phyloP scores from a whole-genome alignment of 2,329 filamentous ascomycete genomes.

The Fusarium floridanum region DNA sequence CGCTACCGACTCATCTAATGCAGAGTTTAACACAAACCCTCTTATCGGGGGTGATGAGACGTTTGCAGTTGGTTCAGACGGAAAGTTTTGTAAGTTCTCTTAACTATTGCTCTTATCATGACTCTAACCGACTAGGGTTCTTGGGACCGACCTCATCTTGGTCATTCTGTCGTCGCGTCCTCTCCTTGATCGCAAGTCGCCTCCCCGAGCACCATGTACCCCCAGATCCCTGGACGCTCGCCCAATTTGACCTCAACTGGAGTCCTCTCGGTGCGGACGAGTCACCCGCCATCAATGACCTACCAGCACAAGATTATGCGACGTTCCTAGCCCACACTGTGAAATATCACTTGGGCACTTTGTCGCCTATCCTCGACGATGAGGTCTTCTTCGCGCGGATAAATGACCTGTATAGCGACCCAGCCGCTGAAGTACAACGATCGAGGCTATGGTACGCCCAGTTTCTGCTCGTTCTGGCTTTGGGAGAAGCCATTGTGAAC shows the following conservation, averaged over 20 bases:
- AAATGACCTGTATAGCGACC: background rate
- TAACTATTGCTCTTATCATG: too few relatives aligned
- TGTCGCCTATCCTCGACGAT: background rate
- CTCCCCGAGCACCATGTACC: background rate
- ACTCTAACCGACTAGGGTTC: background rate
- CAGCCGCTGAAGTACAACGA: background rate
- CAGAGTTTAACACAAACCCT: background rate
- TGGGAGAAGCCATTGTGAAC: background rate
- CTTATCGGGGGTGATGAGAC: background rate
- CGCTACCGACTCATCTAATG: background rate
- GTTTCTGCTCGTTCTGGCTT: background rate
- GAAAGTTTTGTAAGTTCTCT: background rate
- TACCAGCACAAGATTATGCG: background rate
- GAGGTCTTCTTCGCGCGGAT: background rate
- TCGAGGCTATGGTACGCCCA: background rate
- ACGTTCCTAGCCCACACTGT: background rate
- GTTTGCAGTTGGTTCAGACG: background rate
- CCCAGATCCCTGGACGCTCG: background rate
- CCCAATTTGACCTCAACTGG: background rate
- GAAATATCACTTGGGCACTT: background rate
- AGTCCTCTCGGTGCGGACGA: background rate
- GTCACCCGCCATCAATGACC: background rate
- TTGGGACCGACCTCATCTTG: background rate
- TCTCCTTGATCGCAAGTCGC: background rate
- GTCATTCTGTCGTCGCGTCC: background rate